Evolutionary conservation across 805 yeast species (phyloP), one percentile per base, ranked within the genome.

Genomic region (Cephaloascus fragrans): DNA sequence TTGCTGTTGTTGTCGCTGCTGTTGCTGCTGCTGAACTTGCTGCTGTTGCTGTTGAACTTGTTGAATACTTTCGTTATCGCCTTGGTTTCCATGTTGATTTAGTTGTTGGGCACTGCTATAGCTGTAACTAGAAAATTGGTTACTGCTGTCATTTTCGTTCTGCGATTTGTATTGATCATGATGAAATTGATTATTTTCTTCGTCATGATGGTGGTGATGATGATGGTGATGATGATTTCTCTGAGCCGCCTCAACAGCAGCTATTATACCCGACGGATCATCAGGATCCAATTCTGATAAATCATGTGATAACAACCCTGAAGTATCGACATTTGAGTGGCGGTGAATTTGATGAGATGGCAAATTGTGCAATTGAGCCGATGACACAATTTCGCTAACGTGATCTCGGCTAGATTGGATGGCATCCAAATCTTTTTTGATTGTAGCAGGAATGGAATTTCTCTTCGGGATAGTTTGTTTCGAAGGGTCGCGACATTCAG

Each of bases 181-280:
- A 20, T 19, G 38, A n/a, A 29, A 32, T 10, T 29, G 36, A 15
- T 34, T 33, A 9, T 35, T 44, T 20, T 35, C 39, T 32, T 40
- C 34, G 18, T 29, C 40, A 6, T 37, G 32, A 19, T 39, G 28
- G 10, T 39, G 41, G 8, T 41, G 40, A 3, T 38, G 40, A 8
- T 37, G 23, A 18, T 18, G 38, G 28, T 33, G 26, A 26, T 39
- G 19, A 36, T 17, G 34, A 16, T 61, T 50, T 37, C 68, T 50
- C 42, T 72, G 77, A 1, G 75, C 80, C 34, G 75, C 75, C 42
- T 77, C 80, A 3, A 76, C 83, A 8, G 75, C 82, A 0, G 80
- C 83, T 26, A 73, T 65, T 14, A 77, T 62, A 9, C 71, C 68
- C 39, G 67, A 70, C 8, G 53, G 45, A 32, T 55, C 59, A 17